These are phyloP conservation scores for Lodderomyces parapsilosis DNA, from an alignment of 1,139 yeast species.

Conservation along the genomic window DNA sequence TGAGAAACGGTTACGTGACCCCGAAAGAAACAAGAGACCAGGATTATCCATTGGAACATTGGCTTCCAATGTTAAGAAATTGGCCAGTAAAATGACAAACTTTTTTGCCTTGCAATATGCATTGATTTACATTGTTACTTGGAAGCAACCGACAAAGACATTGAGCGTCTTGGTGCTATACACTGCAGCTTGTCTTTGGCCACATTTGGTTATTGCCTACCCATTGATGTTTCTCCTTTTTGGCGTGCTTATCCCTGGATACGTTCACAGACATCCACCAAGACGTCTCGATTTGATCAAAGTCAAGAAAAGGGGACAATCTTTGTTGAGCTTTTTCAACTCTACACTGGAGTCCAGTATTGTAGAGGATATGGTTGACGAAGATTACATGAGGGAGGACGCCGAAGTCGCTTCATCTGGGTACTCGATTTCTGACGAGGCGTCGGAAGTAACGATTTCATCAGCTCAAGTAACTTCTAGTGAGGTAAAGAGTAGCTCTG, in stretches of 20 bases:
- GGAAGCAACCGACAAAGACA: conserved; percentile 65
- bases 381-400: conserved; percentile 16
- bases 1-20: conserved; percentile 43
- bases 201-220: conserved; percentile 61
- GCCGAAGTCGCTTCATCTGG: conserved; percentile 12
- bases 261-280: conserved; percentile 67
- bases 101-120: conserved; percentile 58
- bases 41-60: conserved; percentile 50
- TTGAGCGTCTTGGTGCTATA: conserved; percentile 50
- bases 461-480: conserved; percentile 5
- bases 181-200: conserved; percentile 65
- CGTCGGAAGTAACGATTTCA: conserved; percentile 10
- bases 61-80: conserved; percentile 48
- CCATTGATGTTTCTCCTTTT: conserved; percentile 60
- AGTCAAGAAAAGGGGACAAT: conserved; percentile 54
- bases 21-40: conserved; percentile 44
- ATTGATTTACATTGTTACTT: conserved; percentile 52
- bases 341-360: conserved; percentile 43
- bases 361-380: conserved; percentile 34
- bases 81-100: conserved; percentile 53
- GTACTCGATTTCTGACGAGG: conserved; percentile 12
- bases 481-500: conserved; percentile 5
- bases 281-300: conserved; percentile 41
- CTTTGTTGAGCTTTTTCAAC: conserved; percentile 49
- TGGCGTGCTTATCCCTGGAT: conserved; percentile 71